Base-by-base conservation (phyloP, 116 monocot genomes). In the Phalaenopsis hybrid region DNA sequence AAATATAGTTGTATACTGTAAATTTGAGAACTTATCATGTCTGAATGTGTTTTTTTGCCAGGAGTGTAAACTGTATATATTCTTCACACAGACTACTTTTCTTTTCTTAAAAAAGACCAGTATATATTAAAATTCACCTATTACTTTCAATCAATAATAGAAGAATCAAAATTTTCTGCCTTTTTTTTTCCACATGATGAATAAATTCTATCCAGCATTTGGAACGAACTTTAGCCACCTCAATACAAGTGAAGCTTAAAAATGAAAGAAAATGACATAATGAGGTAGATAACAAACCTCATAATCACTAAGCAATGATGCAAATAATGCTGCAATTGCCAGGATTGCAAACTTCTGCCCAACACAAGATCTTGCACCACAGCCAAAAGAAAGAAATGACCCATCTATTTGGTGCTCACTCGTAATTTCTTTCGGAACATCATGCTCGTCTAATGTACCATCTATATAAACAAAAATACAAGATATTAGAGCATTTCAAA, bases 321-420 rank as follows among this genome's bases (percentile, higher is more conserved):
- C 92, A 81, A 90, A 78, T 44, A 88, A 50, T 46, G 82, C 75
- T 81, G 92, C 52, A 78, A 88, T 87, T 51, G 70, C 87, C 79
- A 84, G 81, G 74, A 89, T 65, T 31, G 81, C 81, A 79, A 84
- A 88, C 46, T 84, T 83, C 80, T 92, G 88, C 21, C 92, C 92
- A 86, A 90, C 58, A 76, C 92, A 92, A 69, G 87, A 84, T 46
- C 92, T 83, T 79, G 82, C 43, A 31, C 92, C 90, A 85, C 61
- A 83, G 17, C 92, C 92, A 90, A 92, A 92, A 77, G 90, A 82
- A 87, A 92, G 87, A 86, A 90, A 88, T 59, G 86, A 74, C 78
- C 69, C 82, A 79, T 44, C 74, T 79, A 80, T 86, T 48, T 75
- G 46, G 44, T 68, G 46, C 51, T 83, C 79, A 23, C 61, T 21